A percentile compares a stretch with the other conserved stretches of the same genome.
Conservation (phyloP, 2,329 filamentous ascomycete genomes). For the Rutstroemia sp. region DNA sequence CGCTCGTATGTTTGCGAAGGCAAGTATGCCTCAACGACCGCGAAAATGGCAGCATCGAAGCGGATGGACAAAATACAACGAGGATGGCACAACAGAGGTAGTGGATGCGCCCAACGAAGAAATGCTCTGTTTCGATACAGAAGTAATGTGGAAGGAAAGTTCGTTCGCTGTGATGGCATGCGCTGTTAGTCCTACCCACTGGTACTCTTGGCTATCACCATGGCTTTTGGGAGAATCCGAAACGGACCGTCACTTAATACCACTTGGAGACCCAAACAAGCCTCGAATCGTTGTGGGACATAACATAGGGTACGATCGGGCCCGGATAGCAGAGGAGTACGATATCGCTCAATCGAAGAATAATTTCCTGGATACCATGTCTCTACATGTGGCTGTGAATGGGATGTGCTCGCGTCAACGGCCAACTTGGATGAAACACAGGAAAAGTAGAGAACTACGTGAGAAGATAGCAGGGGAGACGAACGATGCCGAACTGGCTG, state of each 20-base stretch:
- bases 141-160: conserved; percentile 92
- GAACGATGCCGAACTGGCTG: conserved; percentile 61
- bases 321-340: conserved; percentile 85
- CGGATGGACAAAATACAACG: conserved; percentile 91
- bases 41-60: conserved; percentile 69
- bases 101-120: conserved; percentile 72
- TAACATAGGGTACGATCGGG: conserved; percentile 92
- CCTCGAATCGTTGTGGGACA: conserved; percentile 83
- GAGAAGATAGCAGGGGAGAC: conserved; percentile 71
- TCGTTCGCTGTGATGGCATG: conserved; percentile 96
- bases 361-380: conserved; percentile 95
- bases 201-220: conserved; percentile 97
- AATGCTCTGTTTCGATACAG: conserved; percentile 88
- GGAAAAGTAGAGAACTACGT: conserved; percentile 77
- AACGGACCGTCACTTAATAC: conserved; percentile 72
- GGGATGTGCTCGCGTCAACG: conserved; percentile 97
- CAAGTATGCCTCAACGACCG: conserved; percentile 51
- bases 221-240: conserved; percentile 83
- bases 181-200: conserved; percentile 78
- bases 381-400: conserved; percentile 92
- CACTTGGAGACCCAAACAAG: conserved; percentile 68
- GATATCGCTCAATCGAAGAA: conserved; percentile 73
- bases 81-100: conserved; percentile 62
- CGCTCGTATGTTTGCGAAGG: conserved; percentile 66
- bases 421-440: conserved; percentile 95